phyloP scores from a whole-genome alignment of 371 early-diverging fungal species.

The Chytridiales sp. region DNA sequence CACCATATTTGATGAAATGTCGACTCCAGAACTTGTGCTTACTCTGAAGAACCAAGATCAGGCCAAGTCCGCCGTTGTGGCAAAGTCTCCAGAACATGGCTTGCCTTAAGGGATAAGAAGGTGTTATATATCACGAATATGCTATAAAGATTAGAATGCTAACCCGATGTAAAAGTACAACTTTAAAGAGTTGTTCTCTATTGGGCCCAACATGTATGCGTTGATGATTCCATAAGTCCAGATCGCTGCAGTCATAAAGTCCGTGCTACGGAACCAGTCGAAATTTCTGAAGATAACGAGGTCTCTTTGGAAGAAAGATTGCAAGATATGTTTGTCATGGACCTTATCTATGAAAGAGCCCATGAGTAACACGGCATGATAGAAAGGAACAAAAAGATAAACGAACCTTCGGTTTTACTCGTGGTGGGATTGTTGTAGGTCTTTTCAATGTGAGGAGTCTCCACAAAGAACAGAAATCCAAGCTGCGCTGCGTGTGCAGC shows the following conservation, averaged over 20 bases:
- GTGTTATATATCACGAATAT: background rate
- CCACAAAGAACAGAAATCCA: constrained; percentile 85
- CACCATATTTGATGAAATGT: constrained; percentile 91
- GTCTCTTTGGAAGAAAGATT: constrained; percentile 76
- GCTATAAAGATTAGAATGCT: constrained; percentile 1
- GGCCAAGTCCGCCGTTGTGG: constrained; percentile 78
- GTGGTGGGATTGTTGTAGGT: constrained; percentile 76
- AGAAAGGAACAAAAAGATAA: background rate
- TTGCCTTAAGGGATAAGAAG: constrained; percentile 46
- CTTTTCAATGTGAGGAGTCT: constrained; percentile 94
- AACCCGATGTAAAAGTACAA: constrained; percentile 42
- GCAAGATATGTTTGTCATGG: constrained; percentile 18
- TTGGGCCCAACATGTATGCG: constrained; percentile 56
- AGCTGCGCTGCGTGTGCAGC: constrained; percentile 89
- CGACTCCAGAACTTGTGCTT: constrained; percentile 77
- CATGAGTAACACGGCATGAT: background rate
- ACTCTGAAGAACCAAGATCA: constrained; percentile 75
- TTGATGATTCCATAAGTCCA: constrained; percentile 70
- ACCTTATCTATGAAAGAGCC: constrained; percentile 1
- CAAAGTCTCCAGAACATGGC: constrained; percentile 84
- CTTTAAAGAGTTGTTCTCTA: constrained; percentile 27
- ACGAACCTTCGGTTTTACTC: constrained; percentile 1
- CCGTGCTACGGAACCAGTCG: constrained; percentile 80
- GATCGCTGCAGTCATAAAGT: constrained; percentile 73
- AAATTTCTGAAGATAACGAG: constrained; percentile 86